These are phyloP conservation scores for Botrytis hyacinthi DNA, from an alignment of 2,329 filamentous ascomycete species.

Conservation along the genomic window DNA sequence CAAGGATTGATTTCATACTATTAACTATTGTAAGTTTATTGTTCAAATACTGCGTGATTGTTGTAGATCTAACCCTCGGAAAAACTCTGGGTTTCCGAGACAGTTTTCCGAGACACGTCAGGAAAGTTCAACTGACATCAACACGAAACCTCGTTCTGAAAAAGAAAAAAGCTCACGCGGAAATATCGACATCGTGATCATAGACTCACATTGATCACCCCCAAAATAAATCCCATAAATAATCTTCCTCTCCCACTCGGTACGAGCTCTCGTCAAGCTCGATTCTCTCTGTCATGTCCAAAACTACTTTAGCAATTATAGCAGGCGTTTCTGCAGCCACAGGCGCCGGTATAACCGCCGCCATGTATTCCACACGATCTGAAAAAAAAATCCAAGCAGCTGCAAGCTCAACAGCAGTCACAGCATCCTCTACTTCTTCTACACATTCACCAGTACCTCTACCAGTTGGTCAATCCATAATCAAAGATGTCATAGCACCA, in stretches of 20 bases:
- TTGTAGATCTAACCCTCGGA: conserved; percentile 1
- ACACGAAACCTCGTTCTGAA: conserved; percentile 14
- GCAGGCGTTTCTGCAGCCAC: conserved; percentile 74
- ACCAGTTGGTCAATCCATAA: conserved; percentile 34
- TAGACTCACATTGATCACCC: conserved; percentile 4
- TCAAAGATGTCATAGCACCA: conserved; percentile 43
- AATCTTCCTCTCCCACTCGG: neutral
- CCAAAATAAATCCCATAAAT: conserved; percentile 15
- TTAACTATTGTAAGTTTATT: no score
- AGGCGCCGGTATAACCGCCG: conserved; percentile 69
- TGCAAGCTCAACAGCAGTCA: conserved; percentile 32
- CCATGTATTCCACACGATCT: conserved; percentile 61
- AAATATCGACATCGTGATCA: conserved; percentile 20
- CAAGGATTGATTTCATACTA: no score
- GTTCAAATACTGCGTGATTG: neutral
- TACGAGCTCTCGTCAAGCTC: conserved; percentile 20
- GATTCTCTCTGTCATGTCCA: conserved; percentile 59
- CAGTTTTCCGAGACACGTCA: conserved; percentile 11
- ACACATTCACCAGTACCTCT: conserved; percentile 32
- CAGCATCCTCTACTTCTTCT: conserved; percentile 31
- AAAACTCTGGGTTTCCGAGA: neutral
- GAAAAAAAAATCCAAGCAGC: conserved; percentile 44
- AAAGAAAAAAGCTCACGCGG: conserved; percentile 20
- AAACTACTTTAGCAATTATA: conserved; percentile 71
- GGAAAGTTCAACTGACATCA: conserved; percentile 18